Conservation (phyloP, 2,329 filamentous ascomycete species). For the Nemania sp. region DNA sequence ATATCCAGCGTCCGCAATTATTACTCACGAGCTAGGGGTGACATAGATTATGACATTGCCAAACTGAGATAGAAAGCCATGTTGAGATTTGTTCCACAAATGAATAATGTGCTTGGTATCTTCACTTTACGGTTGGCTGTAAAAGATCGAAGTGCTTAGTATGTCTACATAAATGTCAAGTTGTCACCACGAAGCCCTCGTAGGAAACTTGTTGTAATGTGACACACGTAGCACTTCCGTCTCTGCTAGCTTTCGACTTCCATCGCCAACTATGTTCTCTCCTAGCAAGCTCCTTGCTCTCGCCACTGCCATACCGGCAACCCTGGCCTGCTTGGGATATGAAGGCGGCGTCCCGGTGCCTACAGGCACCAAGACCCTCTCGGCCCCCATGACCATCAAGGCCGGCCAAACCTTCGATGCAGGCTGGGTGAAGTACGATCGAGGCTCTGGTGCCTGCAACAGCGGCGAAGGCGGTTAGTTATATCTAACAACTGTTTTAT, state of each 20-base stretch:
- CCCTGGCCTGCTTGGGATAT: slow-evolving; percentile 50
- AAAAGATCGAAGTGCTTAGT: background rate
- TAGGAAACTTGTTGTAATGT: background rate
- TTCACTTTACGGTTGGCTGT: background rate
- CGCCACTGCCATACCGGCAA: slow-evolving; percentile 45
- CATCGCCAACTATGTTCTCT: slow-evolving; percentile 24
- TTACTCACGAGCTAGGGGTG: background rate
- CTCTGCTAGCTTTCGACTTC: background rate
- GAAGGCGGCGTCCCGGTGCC: slow-evolving; percentile 50
- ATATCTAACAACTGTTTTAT: background rate
- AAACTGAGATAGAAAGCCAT: slow-evolving; percentile 1
- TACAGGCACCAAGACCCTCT: slow-evolving; percentile 45
- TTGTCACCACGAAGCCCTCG: background rate
- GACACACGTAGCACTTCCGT: too few species aligned
- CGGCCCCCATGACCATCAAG: slow-evolving; percentile 49
- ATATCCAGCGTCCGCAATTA: slow-evolving; percentile 4
- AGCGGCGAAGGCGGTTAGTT: slow-evolving; percentile 56
- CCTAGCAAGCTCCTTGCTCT: slow-evolving; percentile 43
- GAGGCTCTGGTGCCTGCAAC: slow-evolving; percentile 54
- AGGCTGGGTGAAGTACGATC: slow-evolving; percentile 54
- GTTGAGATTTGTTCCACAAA: slow-evolving; percentile 37
- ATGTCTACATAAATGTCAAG: slow-evolving; percentile 17
- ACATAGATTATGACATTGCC: background rate
- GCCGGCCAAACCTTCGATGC: slow-evolving; percentile 52
- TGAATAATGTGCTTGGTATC: slow-evolving; percentile 17